Evolutionary conservation across 1,284 basidiomycete species (phyloP), one percentile per base, ranked within the genome.

Genomic region (Porogramme epimiltina): DNA sequence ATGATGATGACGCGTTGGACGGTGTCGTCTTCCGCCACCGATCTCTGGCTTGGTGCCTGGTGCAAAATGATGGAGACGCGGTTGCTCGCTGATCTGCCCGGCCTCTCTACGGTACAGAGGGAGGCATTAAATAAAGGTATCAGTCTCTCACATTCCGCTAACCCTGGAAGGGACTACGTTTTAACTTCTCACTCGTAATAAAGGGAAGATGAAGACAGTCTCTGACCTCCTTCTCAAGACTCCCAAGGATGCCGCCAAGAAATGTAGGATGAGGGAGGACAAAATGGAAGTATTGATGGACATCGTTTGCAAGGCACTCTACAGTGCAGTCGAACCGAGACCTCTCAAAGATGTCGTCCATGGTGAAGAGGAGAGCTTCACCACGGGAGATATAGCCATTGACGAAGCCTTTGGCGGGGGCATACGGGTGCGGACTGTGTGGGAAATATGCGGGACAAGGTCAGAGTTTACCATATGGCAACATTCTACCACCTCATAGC

Each of bases 391-490:
- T 66, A 54, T 67, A 1, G 63, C 70, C 10, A 70, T 95, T 8
- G 91, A 95, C 64, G 53, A 67, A 23, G 71, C 79, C 9, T 71
- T 94, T 0, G 87, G 87, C 16, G 90, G 91, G 15, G 93, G 93
- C 3, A 75, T 94, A 13, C 72, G 79, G 48, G 81, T 85, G 2
- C 85, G 90, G 1, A 85, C 85, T 77, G 59, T 95, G 16, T 93
- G 89, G 80, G 93, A 95, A 64, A 70, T 95, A 37, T 82, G 79
- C 15, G 93, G 93, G 16, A 91, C 95, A 75, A 91, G 91, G 91
- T 91, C 68, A 44, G 31, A 31, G 28, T 31, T 13, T 8, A 31
- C 28, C 28, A 31, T 8, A 13, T 13, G 28, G 6, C 28, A 31
- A 13, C 13, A n/a, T n/a, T n/a, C n/a, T n/a, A n/a, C n/a, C n/a